phyloP scores from a whole-genome alignment of 805 yeast genomes.

The Candida nitratophila region DNA sequence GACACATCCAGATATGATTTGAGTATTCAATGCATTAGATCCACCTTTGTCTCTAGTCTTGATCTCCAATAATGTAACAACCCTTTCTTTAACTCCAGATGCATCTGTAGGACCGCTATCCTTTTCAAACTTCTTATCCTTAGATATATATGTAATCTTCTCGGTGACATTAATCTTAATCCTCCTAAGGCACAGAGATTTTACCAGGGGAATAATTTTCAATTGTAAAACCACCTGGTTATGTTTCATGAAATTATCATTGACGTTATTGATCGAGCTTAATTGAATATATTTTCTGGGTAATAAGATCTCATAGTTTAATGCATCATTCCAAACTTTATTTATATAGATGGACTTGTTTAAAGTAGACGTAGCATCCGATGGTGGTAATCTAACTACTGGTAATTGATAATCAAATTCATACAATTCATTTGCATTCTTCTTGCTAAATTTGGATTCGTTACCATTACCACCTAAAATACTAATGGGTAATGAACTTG shows the following conservation, averaged over 20 bases:
- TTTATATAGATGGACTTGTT: slow-evolving; percentile 75
- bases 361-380: slow-evolving; percentile 47
- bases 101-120: slow-evolving; percentile 39
- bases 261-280: slow-evolving; percentile 39
- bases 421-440: slow-evolving; percentile 16
- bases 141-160: slow-evolving; percentile 55
- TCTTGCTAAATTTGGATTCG: no score
- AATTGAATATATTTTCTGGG: slow-evolving; percentile 64
- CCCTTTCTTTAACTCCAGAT: slow-evolving; percentile 39
- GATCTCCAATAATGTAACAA: slow-evolving; percentile 54
- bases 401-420: slow-evolving; percentile 34
- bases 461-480: background rate
- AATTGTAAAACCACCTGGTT: slow-evolving; percentile 43
- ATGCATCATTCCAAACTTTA: slow-evolving; percentile 64
- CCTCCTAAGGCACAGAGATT: slow-evolving; percentile 55
- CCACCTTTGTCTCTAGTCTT: slow-evolving; percentile 43
- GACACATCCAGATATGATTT: slow-evolving; percentile 46
- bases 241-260: slow-evolving; percentile 15
- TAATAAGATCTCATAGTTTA: slow-evolving; percentile 64
- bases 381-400: slow-evolving; percentile 48
- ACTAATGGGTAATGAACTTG: background rate
- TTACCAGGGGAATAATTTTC: slow-evolving; percentile 59
- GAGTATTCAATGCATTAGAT: slow-evolving; percentile 43
- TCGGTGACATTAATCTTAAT: slow-evolving; percentile 62
- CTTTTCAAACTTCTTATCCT: slow-evolving; percentile 42